Base-by-base conservation (phyloP, 2,329 filamentous ascomycete species). In the Xylaria digitata region DNA sequence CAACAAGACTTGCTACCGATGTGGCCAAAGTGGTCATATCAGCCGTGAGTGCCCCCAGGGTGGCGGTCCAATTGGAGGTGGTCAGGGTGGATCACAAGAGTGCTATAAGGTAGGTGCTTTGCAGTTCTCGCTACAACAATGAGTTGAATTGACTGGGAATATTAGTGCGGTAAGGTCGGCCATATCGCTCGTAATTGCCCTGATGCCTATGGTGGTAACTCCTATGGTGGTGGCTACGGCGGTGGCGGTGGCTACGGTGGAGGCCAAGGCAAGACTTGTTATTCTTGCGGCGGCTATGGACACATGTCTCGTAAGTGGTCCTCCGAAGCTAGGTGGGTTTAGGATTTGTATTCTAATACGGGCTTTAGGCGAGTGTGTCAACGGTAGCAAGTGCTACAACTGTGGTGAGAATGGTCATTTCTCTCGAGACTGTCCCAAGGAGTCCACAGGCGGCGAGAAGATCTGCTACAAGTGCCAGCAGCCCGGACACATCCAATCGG, bases 341-440 rank as follows among this genome's bases (percentile, higher is more conserved):
- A 23, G 48, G 46, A 54, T 61, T 40, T 15, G 49, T 60, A 45
- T 57, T 56, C 63, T 75, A 56, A 56, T 55, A 2, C 30, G 5
- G 17, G 45, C 56, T 21, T 7, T 64, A 89, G 87, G 88, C 75
- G 96, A 98, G 84, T 99, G 96, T 84, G 96, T 95, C 76, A 96
- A 98, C 82, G 96, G 96, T 77, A 95, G 96, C 87, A 98, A 98
- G 87, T 99, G 96, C 91, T 99, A 98, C 90, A 97, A 97, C 89
- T 98, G 96, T 75, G 88, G 88, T 78, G 94, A 97, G 85, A 92
- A 95, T 75, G 95, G 96, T 70, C 95, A 98, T 83, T 89, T 97
- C 81, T 96, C 92, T 73, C 92, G 95, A 73, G 96, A 99, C 82
- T 99, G 96, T 88, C 92, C 94, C 76, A 94, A 95, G 80, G 95